phyloP scores from a whole-genome alignment of 139 green algal species.

The Coccomyxa sp. region DNA sequence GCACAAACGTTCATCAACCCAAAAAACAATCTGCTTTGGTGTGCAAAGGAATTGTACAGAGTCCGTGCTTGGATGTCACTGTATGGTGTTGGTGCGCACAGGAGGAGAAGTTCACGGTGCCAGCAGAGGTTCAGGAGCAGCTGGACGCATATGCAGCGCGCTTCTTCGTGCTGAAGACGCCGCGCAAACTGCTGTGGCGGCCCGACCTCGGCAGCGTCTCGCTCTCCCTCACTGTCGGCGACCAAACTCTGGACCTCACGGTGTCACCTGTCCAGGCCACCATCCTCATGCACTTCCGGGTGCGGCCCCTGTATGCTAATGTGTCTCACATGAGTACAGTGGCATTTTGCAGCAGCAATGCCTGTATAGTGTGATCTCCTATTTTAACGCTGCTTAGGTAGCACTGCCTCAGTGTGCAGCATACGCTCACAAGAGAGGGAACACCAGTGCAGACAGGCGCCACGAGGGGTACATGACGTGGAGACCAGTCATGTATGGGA shows the following conservation, averaged over 20 bases:
- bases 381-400: too few relatives aligned
- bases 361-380: too few relatives aligned
- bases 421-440: too few relatives aligned
- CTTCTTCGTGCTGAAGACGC: slow-evolving; percentile 78
- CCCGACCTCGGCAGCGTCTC: slow-evolving; percentile 68
- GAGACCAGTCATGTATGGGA: too few relatives aligned
- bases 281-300: slow-evolving; percentile 76
- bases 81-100: slow-evolving; percentile 21
- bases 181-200: slow-evolving; percentile 83
- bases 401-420: too few relatives aligned
- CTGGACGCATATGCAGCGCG: slow-evolving; percentile 38
- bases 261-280: slow-evolving; percentile 52
- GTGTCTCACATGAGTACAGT: too few relatives aligned
- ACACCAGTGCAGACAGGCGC: too few relatives aligned
- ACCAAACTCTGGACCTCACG: slow-evolving; percentile 37
- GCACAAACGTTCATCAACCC: too few relatives aligned
- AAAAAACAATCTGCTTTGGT: too few relatives aligned
- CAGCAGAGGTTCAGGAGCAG: slow-evolving; percentile 11
- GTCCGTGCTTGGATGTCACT: background rate
- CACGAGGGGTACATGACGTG: too few relatives aligned
- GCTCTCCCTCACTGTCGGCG: slow-evolving; percentile 54
- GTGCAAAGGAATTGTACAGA: too few relatives aligned
- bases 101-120: slow-evolving; percentile 13
- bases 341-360: too few relatives aligned
- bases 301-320: background rate